phyloP scores from a whole-genome alignment of 345 rosid genomes.

The Microthlaspi erraticum region DNA sequence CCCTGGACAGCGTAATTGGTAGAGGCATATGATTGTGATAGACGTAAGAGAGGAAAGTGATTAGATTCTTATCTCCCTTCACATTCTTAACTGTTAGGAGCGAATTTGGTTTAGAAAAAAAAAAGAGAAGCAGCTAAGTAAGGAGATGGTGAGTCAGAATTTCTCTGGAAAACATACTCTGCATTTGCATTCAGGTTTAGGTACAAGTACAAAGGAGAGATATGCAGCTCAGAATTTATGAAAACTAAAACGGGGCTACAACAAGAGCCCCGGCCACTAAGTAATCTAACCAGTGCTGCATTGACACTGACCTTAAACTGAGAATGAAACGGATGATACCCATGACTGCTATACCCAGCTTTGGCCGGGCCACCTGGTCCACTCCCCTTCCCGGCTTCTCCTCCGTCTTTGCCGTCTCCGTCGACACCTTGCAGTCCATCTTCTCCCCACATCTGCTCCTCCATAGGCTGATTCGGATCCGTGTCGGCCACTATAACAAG shows the following conservation, averaged over 20 bases:
- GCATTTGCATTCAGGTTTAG: constrained; percentile 42
- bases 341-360: constrained; percentile 83
- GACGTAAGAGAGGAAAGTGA: constrained; percentile 7
- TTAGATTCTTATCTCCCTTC: constrained; percentile 27
- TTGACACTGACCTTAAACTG: constrained; percentile 98
- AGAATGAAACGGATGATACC: constrained; percentile 94
- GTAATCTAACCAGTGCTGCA: constrained; percentile 44
- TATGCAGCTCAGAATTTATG: constrained; percentile 7
- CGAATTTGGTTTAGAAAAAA: background rate
- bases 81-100: constrained; percentile 22
- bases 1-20: constrained; percentile 1
- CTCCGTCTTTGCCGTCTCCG: constrained; percentile 67
- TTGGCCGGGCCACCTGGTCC: constrained; percentile 62
- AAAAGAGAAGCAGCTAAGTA: constrained; percentile 7
- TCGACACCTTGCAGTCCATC: constrained; percentile 55
- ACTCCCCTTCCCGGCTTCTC: constrained; percentile 51
- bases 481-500: constrained; percentile 79
- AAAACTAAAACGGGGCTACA: constrained; percentile 23
- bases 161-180: constrained; percentile 32
- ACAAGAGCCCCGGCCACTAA: constrained; percentile 39
- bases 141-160: constrained; percentile 8
- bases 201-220: constrained; percentile 47
- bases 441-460: constrained; percentile 79
- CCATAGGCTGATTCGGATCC: constrained; percentile 60
- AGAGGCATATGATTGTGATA: constrained; percentile 19